Conservation (phyloP, 495 filamentous ascomycete species). For the Sporormia fimetaria region DNA sequence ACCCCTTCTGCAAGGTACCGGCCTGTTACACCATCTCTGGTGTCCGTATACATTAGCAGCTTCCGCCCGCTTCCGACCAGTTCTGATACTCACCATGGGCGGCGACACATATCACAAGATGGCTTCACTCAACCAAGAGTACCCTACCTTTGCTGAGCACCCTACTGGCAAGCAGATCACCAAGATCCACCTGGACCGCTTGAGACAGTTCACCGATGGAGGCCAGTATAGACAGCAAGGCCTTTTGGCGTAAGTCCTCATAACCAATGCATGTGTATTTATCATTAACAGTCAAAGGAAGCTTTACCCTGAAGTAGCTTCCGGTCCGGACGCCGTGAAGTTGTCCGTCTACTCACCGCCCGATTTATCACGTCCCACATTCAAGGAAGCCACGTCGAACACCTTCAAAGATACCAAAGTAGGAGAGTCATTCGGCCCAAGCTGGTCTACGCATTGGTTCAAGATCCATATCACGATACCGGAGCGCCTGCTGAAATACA, state of each 20-base stretch:
- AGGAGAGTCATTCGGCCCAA: slow-evolving; percentile 76
- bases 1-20: too few relatives aligned
- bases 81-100: slow-evolving; percentile 31
- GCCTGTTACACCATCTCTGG: too few relatives aligned
- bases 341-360: slow-evolving; percentile 82
- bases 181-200: slow-evolving; percentile 74
- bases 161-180: slow-evolving; percentile 77
- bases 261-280: not conserved
- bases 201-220: slow-evolving; percentile 62
- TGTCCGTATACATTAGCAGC: too few relatives aligned
- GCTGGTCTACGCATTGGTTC: slow-evolving; percentile 99
- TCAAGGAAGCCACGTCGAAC: slow-evolving; percentile 74
- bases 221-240: slow-evolving; percentile 77
- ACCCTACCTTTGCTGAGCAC: slow-evolving; percentile 47
- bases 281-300: slow-evolving; percentile 38
- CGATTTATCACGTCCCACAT: slow-evolving; percentile 66
- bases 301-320: slow-evolving; percentile 61
- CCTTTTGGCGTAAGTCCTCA: slow-evolving; percentile 47
- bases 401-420: slow-evolving; percentile 65
- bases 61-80: not conserved
- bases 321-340: slow-evolving; percentile 64
- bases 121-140: slow-evolving; percentile 29
- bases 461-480: slow-evolving; percentile 69
- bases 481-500: slow-evolving; percentile 52
- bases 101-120: slow-evolving; percentile 31